These are phyloP conservation scores for Funneliformis caledonium DNA, from an alignment of 371 early-diverging fungal species.

Conservation along the genomic window DNA sequence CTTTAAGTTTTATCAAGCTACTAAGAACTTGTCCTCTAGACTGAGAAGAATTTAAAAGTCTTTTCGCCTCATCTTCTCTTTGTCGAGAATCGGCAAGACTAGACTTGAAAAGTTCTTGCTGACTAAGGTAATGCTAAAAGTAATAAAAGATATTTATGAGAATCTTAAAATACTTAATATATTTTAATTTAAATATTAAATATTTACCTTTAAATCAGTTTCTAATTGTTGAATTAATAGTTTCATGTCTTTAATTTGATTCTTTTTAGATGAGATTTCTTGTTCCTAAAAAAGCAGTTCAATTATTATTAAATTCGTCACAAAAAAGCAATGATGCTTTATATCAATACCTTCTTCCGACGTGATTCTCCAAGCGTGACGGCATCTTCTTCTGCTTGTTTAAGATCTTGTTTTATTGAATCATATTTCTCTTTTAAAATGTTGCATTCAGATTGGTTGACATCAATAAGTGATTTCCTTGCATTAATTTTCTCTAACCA, in stretches of 20 bases:
- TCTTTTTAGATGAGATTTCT: slow-evolving; percentile 41
- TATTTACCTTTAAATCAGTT: slow-evolving; percentile 38
- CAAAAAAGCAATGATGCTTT: no score
- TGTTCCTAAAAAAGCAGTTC: slow-evolving; percentile 25
- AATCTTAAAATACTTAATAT: neutral
- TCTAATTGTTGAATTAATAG: neutral
- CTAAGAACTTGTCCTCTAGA: slow-evolving; percentile 70
- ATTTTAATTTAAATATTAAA: slow-evolving; percentile 11
- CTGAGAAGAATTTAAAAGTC: slow-evolving; percentile 55
- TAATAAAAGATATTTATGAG: neutral
- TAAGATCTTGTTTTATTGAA: slow-evolving; percentile 58
- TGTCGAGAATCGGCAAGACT: slow-evolving; percentile 49
- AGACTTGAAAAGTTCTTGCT: neutral
- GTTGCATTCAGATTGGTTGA: slow-evolving; percentile 80
- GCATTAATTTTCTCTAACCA: slow-evolving; percentile 81
- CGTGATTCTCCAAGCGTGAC: slow-evolving; percentile 46
- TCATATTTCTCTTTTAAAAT: slow-evolving; percentile 67
- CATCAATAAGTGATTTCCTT: slow-evolving; percentile 60
- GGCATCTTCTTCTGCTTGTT: slow-evolving; percentile 69
- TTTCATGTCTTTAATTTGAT: neutral
- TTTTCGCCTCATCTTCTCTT: slow-evolving; percentile 70
- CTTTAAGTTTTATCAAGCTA: no score
- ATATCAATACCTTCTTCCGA: slow-evolving; percentile 47
- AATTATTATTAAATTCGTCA: neutral
- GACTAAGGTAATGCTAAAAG: slow-evolving; percentile 25